A percentile compares a stretch with the other conserved stretches of the same genome.
These are phyloP conservation scores for Meripilus lineatus DNA, from an alignment of 1,284 basidiomycete genomes.

Conservation along the genomic window DNA sequence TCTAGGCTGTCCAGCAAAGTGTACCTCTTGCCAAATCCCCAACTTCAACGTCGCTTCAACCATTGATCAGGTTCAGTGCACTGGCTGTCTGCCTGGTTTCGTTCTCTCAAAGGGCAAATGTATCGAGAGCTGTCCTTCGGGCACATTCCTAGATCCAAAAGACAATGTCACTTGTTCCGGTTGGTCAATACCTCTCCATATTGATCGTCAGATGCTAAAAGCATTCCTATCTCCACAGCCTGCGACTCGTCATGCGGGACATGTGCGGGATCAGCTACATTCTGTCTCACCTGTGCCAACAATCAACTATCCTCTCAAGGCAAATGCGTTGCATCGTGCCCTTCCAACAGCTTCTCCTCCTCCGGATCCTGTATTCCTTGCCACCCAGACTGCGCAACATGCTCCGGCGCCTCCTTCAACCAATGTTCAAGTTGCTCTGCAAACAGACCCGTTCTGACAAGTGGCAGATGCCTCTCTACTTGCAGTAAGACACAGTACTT, in stretches of 20 bases:
- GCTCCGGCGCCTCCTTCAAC: conserved; percentile 65
- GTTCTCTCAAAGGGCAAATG: conserved; percentile 68
- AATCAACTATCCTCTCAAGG: conserved; percentile 63
- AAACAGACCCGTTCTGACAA: conserved; percentile 62
- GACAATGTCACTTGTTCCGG: conserved; percentile 68
- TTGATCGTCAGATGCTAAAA: not conserved
- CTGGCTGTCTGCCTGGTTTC: conserved; percentile 69
- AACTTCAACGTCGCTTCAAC: conserved; percentile 67
- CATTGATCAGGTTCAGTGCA: conserved; percentile 63
- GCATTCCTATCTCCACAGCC: conserved; percentile 32
- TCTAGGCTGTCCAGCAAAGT: conserved; percentile 74
- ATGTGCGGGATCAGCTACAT: conserved; percentile 59
- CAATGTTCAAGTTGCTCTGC: conserved; percentile 71
- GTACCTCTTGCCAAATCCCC: conserved; percentile 69
- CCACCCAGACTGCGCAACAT: conserved; percentile 78
- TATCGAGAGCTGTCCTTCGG: conserved; percentile 61
- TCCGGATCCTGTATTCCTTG: conserved; percentile 63
- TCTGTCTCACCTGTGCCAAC: conserved; percentile 67
- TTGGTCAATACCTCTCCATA: conserved; percentile 21
- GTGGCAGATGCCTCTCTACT: conserved; percentile 70
- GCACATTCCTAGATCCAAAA: conserved; percentile 64
- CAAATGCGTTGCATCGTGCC: conserved; percentile 69
- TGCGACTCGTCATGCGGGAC: conserved; percentile 72
- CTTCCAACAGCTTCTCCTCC: conserved; percentile 62
- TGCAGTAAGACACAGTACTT: conserved; percentile 70